phyloP scores from a whole-genome alignment of 106 monocot genomes.

The Cymbidium sinense region DNA sequence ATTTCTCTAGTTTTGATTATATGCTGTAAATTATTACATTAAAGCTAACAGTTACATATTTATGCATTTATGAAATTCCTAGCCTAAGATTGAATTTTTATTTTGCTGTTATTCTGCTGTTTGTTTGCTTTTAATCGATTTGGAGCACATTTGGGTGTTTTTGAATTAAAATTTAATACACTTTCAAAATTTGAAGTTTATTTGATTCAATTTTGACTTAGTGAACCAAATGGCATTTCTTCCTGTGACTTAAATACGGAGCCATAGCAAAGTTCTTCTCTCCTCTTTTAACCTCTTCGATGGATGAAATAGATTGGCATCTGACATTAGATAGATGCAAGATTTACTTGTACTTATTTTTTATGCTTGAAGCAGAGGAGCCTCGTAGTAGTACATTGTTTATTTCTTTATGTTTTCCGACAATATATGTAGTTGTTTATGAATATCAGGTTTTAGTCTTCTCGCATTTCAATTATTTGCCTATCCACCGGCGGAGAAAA shows the following conservation, averaged over 20 bases:
- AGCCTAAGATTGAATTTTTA: background rate
- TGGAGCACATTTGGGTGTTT: background rate
- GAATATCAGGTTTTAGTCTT: conserved; percentile 40
- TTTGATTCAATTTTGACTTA: background rate
- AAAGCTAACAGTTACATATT: background rate
- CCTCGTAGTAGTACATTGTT: background rate
- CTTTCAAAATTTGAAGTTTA: background rate
- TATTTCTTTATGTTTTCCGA: background rate
- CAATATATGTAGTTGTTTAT: background rate
- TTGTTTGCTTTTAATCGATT: background rate
- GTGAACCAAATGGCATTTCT: background rate
- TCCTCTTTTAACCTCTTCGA: background rate
- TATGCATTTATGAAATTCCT: background rate
- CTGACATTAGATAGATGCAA: background rate
- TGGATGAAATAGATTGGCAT: background rate
- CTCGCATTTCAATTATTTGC: conserved; percentile 42
- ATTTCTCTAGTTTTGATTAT: background rate
- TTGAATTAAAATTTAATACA: background rate
- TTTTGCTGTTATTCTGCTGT: background rate
- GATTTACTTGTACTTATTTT: background rate
- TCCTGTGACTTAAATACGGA: background rate
- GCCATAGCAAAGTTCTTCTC: background rate
- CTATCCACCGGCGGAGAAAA: conserved; percentile 37
- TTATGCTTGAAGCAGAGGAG: background rate
- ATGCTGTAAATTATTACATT: background rate